Percentiles rank a stretch among this genome's conserved stretches.
These are phyloP conservation scores for Metroxylon sagu DNA, from an alignment of 176 grass and related monocot genomes.

Conservation along the genomic window DNA sequence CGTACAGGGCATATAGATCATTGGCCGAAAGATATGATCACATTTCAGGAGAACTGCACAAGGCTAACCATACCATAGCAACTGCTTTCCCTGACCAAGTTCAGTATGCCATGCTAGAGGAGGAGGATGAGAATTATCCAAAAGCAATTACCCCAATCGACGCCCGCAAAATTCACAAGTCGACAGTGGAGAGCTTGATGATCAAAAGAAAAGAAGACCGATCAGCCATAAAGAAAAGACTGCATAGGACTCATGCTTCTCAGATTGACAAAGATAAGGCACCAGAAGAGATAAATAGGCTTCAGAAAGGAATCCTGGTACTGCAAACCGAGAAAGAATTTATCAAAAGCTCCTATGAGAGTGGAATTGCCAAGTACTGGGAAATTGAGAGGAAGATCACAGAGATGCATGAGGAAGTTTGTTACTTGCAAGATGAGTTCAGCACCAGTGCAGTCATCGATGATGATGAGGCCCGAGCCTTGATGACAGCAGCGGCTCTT, in stretches of 20 bases:
- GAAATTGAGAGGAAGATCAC: conserved; percentile 63
- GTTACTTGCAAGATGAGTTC: conserved; percentile 68
- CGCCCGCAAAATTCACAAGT: conserved; percentile 37
- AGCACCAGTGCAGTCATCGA: conserved; percentile 52
- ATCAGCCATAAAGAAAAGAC: conserved; percentile 26
- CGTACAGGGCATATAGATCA: neutral
- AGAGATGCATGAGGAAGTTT: conserved; percentile 63
- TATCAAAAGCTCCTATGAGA: conserved; percentile 69
- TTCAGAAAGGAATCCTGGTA: conserved; percentile 71
- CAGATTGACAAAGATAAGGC: conserved; percentile 67
- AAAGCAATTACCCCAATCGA: conserved; percentile 41
- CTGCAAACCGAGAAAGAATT: conserved; percentile 78
- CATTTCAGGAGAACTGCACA: conserved; percentile 75
- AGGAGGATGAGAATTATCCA: conserved; percentile 29
- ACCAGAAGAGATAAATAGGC: conserved; percentile 59
- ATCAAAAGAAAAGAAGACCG: conserved; percentile 17
- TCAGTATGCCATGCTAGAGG: conserved; percentile 60
- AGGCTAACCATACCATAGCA: conserved; percentile 93
- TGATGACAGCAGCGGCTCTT: conserved; percentile 75
- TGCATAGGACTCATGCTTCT: conserved; percentile 34
- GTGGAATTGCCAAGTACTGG: conserved; percentile 45
- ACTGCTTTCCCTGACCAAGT: conserved; percentile 74
- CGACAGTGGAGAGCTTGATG: conserved; percentile 27
- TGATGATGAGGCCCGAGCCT: conserved; percentile 75
- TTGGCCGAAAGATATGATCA: conserved; percentile 37